Conservation (phyloP, 257 asterid species). For the Penstemon davidsonii region DNA sequence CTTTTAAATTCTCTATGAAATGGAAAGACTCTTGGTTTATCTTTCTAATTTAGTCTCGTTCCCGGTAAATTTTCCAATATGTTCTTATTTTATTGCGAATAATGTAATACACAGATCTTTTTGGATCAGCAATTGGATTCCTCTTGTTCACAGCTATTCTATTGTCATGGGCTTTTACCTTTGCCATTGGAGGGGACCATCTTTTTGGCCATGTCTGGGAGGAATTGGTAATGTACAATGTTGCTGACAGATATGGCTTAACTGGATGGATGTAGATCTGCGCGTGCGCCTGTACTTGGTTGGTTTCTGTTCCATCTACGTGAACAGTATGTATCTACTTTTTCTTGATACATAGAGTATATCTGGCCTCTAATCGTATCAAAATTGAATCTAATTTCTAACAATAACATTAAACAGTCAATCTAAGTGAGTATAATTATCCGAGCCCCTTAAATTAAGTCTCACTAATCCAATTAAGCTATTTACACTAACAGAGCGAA, state of each 20-base stretch:
- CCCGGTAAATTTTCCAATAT: background rate
- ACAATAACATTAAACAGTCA: too few relatives aligned
- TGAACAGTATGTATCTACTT: too few relatives aligned
- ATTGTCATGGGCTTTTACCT: constrained; percentile 42
- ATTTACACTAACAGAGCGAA: too few relatives aligned
- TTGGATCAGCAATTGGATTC: constrained; percentile 60
- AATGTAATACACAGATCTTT: constrained; percentile 38
- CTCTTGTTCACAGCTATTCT: constrained; percentile 39
- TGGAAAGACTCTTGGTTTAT: background rate
- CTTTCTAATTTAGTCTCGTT: background rate
- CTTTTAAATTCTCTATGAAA: background rate
- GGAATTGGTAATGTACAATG: constrained; percentile 64
- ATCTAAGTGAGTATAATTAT: too few relatives aligned
- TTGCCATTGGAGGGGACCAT: constrained; percentile 39
- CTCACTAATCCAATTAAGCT: too few relatives aligned
- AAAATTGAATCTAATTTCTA: too few relatives aligned
- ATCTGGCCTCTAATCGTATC: too few relatives aligned
- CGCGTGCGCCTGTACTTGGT: too few relatives aligned
- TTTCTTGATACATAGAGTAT: too few relatives aligned
- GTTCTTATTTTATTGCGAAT: background rate
- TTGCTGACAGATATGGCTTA: constrained; percentile 57
- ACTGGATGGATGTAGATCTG: constrained; percentile 49
- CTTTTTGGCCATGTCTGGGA: constrained; percentile 79
- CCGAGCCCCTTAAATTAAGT: too few relatives aligned
- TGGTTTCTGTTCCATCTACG: too few relatives aligned